These are phyloP conservation scores for Paramecium sonneborni DNA, from an alignment of 73 alveolate species.

Conservation along the genomic window DNA sequence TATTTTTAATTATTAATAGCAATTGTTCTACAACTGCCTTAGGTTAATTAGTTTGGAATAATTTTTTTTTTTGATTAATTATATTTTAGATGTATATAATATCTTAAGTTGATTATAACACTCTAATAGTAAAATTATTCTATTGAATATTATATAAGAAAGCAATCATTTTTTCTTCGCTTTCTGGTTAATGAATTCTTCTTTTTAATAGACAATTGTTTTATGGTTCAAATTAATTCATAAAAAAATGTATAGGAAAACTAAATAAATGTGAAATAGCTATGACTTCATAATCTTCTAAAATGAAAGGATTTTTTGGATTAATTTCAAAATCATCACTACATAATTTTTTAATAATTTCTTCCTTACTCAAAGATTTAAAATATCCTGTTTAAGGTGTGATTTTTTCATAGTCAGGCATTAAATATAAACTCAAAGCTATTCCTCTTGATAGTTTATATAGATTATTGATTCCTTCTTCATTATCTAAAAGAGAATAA, in stretches of 20 bases:
- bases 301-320: background rate
- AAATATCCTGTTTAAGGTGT: background rate
- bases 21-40: background rate
- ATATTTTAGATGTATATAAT: background rate
- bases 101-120: background rate
- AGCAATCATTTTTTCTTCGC: background rate
- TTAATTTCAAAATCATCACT: background rate
- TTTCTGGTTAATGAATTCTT: background rate
- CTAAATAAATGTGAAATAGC: conserved; percentile 4
- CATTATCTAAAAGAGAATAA: background rate
- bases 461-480: background rate
- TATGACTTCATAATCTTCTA: conserved; percentile 2
- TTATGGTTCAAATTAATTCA: background rate
- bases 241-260: conserved; percentile 1
- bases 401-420: background rate
- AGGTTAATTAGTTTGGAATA: background rate
- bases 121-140: background rate
- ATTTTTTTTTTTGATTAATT: background rate
- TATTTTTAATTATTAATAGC: background rate
- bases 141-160: background rate
- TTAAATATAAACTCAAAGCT: background rate
- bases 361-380: background rate
- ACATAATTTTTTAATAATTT: background rate
- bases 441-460: conserved; percentile 38
- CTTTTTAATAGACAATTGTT: background rate